phyloP scores from a whole-genome alignment of 2,329 filamentous ascomycete species.

The Simplicillium sp. region DNA sequence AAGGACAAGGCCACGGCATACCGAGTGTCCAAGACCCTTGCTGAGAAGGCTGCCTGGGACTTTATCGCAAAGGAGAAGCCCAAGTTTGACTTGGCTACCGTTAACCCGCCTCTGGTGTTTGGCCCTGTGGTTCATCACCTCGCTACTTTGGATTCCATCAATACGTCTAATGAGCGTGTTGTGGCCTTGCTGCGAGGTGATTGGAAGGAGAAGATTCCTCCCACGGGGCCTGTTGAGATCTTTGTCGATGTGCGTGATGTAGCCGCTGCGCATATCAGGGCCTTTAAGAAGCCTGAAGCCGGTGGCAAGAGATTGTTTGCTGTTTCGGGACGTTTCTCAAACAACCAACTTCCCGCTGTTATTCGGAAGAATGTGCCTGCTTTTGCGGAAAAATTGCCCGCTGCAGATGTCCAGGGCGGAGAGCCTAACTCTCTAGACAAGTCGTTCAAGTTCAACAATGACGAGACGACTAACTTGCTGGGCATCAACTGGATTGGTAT shows the following conservation, averaged over 20 bases:
- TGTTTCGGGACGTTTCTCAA: conserved; percentile 35
- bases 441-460: conserved; percentile 48
- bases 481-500: conserved; percentile 53
- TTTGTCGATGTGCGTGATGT: conserved; percentile 50
- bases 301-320: conserved; percentile 42
- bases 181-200: conserved; percentile 39
- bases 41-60: conserved; percentile 44
- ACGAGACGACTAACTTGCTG: conserved; percentile 46
- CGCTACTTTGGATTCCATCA: conserved; percentile 33
- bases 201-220: conserved; percentile 34
- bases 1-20: conserved; percentile 33
- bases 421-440: conserved; percentile 26
- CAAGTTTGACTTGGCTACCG: conserved; percentile 39
- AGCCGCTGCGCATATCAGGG: conserved; percentile 41
- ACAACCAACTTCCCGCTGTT: conserved; percentile 32
- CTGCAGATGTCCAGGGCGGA: conserved; percentile 32
- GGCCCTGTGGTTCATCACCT: conserved; percentile 43
- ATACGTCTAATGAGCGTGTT: conserved; percentile 44
- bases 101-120: conserved; percentile 46
- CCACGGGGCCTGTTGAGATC: conserved; percentile 28
- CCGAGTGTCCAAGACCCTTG: conserved; percentile 44
- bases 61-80: conserved; percentile 34
- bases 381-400: conserved; percentile 35
- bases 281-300: conserved; percentile 36
- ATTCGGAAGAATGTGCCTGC: conserved; percentile 40